Percentiles rank a stretch among this genome's conserved stretches.
phyloP scores from a whole-genome alignment of 306 rosid species.

The Abrus precatorius region DNA sequence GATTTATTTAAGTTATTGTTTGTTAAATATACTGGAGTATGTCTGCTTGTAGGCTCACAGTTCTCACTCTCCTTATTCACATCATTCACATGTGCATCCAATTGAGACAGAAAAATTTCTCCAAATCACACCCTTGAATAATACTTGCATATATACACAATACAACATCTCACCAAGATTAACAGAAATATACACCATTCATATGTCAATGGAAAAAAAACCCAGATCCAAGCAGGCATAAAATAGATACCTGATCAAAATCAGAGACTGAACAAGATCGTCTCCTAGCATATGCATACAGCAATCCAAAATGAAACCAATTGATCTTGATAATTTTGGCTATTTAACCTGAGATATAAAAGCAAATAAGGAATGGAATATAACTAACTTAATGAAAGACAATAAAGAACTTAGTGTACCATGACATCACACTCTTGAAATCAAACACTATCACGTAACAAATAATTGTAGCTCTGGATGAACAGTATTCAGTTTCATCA shows the following conservation, averaged over 20 bases:
- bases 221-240: constrained; percentile 1
- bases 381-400: constrained; percentile 13
- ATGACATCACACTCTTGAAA: constrained; percentile 26
- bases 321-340: constrained; percentile 22
- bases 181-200: background rate
- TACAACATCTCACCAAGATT: background rate
- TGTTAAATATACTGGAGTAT: background rate
- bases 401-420: constrained; percentile 44
- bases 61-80: background rate
- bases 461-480: constrained; percentile 65
- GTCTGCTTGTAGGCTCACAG: background rate
- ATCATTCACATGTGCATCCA: background rate
- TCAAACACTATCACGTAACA: constrained; percentile 39
- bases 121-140: constrained; percentile 18
- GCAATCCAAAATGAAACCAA: constrained; percentile 35
- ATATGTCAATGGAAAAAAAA: background rate
- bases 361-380: constrained; percentile 20
- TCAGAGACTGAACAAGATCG: background rate
- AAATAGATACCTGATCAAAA: constrained; percentile 26
- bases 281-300: background rate
- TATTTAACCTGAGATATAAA: constrained; percentile 14
- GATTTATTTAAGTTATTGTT: background rate
- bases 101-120: background rate
- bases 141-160: background rate
- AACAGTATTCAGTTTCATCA: constrained; percentile 60